phyloP scores from a whole-genome alignment of 1,284 basidiomycete genomes.

The Cryptococcus neoformans region DNA sequence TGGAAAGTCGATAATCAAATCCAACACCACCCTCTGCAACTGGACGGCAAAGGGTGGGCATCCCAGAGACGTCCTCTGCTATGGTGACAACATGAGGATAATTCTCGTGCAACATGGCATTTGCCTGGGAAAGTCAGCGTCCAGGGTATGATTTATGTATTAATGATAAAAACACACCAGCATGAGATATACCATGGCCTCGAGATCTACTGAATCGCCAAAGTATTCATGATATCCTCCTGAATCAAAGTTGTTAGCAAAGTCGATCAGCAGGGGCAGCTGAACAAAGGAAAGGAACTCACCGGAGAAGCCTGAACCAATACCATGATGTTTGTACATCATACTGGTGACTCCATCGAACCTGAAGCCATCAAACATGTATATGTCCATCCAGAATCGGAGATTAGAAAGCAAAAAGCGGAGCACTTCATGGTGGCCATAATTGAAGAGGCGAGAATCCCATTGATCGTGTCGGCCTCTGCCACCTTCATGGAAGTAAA shows the following conservation, averaged over 20 bases:
- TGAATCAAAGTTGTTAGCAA: constrained; percentile 8
- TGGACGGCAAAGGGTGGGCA: constrained; percentile 88
- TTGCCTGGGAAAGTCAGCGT: constrained; percentile 62
- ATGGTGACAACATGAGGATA: constrained; percentile 84
- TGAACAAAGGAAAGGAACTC: constrained; percentile 5
- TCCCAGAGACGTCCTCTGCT: constrained; percentile 94
- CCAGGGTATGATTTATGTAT: background rate
- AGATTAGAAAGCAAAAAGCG: constrained; percentile 93
- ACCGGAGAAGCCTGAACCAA: constrained; percentile 92
- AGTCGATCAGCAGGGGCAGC: background rate
- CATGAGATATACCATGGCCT: constrained; percentile 95
- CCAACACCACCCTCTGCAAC: constrained; percentile 83
- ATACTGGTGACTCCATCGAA: constrained; percentile 99
- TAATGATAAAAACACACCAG: constrained; percentile 62
- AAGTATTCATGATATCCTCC: constrained; percentile 98
- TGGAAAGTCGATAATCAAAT: constrained; percentile 95
- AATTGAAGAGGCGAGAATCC: constrained; percentile 95
- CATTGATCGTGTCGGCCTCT: constrained; percentile 93
- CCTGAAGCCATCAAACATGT: constrained; percentile 93
- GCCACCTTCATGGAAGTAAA: constrained; percentile 91
- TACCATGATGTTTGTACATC: constrained; percentile 98
- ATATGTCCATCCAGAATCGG: constrained; percentile 93
- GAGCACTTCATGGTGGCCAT: constrained; percentile 88
- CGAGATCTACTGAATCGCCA: constrained; percentile 75
- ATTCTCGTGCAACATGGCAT: constrained; percentile 78